Evolutionary conservation across 495 filamentous ascomycete species (phyloP).

Genomic region (Aspergillus funiculosus): DNA sequence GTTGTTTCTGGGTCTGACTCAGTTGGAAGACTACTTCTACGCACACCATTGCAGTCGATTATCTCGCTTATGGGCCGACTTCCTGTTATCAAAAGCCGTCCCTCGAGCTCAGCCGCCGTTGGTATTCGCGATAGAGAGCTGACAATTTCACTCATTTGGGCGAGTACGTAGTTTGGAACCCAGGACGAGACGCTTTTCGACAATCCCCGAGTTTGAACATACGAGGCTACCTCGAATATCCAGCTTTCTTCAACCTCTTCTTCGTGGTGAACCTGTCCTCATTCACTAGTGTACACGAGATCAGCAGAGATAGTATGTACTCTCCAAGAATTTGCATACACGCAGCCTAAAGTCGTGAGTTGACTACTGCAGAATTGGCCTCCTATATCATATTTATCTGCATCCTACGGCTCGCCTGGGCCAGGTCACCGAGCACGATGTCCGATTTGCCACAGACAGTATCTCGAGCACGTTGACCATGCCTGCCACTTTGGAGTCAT

Average conservation of each 20-base stretch:
- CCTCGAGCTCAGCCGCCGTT: too few relatives aligned
- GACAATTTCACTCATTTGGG: too few relatives aligned
- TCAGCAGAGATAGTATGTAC: constrained; percentile 3
- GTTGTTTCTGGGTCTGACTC: too few relatives aligned
- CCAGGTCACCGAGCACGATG: constrained; percentile 5
- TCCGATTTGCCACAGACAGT: constrained; percentile 4
- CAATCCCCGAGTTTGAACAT: constrained; percentile 4
- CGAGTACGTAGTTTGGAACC: too few relatives aligned
- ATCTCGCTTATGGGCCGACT: too few relatives aligned
- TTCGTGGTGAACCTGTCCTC: constrained; percentile 6
- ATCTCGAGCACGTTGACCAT: constrained; percentile 1
- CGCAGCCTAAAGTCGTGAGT: background rate
- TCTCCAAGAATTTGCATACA: background rate
- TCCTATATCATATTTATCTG: constrained; percentile 6
- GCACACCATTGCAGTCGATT: too few relatives aligned
- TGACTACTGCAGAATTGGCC: background rate
- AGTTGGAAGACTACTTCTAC: too few relatives aligned
- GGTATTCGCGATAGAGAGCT: too few relatives aligned
- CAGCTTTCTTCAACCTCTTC: constrained; percentile 9
- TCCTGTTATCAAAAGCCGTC: too few relatives aligned
- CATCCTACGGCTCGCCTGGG: constrained; percentile 6
- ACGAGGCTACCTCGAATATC: constrained; percentile 4
- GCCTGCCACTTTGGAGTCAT: constrained; percentile 7
- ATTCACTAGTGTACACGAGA: constrained; percentile 4
- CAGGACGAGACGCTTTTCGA: constrained; percentile 1